Evolutionary conservation across 306 rosid species (phyloP).

Genomic region (Cicer yamashitae): DNA sequence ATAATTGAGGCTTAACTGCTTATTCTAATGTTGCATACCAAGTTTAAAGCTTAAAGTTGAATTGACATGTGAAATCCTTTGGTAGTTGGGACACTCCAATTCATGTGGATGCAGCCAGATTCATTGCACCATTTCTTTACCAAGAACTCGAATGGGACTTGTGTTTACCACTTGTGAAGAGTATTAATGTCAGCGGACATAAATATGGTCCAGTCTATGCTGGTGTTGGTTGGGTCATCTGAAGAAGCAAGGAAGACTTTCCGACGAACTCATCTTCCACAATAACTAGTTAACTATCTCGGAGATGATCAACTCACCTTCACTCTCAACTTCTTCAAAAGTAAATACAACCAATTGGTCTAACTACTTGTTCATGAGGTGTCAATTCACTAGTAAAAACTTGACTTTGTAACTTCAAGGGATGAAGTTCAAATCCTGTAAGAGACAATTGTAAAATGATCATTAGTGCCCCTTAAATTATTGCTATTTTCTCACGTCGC

Average conservation of each 20-base stretch:
- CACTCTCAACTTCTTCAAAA: conserved; percentile 97
- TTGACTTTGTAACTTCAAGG: too few species aligned
- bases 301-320: conserved; percentile 95
- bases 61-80: conserved; percentile 24
- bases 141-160: conserved; percentile 95
- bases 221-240: conserved; percentile 91
- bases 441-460: too few species aligned
- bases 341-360: conserved; percentile 34
- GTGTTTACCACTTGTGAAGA: conserved; percentile 80
- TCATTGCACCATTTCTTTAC: conserved; percentile 88
- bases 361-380: too few species aligned
- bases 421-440: too few species aligned
- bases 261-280: conserved; percentile 96
- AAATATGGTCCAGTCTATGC: conserved; percentile 75
- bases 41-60: background rate
- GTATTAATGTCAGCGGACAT: conserved; percentile 86
- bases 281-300: conserved; percentile 67
- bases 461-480: too few species aligned
- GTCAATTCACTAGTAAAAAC: too few species aligned
- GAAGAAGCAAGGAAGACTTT: conserved; percentile 93
- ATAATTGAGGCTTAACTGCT: background rate
- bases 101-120: conserved; percentile 97
- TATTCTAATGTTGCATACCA: background rate
- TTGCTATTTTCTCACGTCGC: too few species aligned
- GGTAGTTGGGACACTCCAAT: conserved; percentile 90